phyloP scores from a whole-genome alignment of 768 basidiomycete species.

The Collybia mongolica region DNA sequence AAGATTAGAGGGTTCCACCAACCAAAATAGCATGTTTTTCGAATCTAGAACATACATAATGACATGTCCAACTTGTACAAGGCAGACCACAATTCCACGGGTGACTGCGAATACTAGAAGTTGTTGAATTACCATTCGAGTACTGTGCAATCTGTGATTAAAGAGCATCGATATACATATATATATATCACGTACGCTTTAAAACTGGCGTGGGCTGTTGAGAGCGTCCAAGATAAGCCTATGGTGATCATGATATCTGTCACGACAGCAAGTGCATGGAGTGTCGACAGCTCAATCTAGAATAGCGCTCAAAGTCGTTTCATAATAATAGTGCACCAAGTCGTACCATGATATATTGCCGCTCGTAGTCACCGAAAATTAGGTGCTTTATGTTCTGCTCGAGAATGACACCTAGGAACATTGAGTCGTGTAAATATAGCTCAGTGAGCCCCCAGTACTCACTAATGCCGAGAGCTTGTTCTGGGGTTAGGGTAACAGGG shows the following conservation, averaged over 20 bases:
- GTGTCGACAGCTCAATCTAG: not conserved
- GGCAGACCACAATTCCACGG: constrained; percentile 8
- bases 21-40: constrained; percentile 3
- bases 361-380: not conserved
- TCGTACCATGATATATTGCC: not conserved
- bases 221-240: not conserved
- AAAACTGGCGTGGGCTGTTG: not conserved
- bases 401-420: too few species aligned
- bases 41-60: constrained; percentile 3
- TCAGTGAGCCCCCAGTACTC: too few species aligned
- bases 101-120: constrained; percentile 2
- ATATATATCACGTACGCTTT: too few species aligned
- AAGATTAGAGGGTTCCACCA: not conserved
- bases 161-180: too few species aligned
- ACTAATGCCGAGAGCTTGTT: too few species aligned
- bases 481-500: too few species aligned
- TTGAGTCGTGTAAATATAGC: too few species aligned
- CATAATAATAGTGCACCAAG: not conserved
- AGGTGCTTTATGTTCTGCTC: too few species aligned
- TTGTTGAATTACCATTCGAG: constrained; percentile 1
- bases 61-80: constrained; percentile 7
- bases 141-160: not conserved
- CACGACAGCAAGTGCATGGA: not conserved
- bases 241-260: constrained; percentile 2
- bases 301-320: not conserved